These are phyloP conservation scores for Apophysomyces variabilis DNA, from an alignment of 371 early-diverging fungal genomes.

Conservation along the genomic window DNA sequence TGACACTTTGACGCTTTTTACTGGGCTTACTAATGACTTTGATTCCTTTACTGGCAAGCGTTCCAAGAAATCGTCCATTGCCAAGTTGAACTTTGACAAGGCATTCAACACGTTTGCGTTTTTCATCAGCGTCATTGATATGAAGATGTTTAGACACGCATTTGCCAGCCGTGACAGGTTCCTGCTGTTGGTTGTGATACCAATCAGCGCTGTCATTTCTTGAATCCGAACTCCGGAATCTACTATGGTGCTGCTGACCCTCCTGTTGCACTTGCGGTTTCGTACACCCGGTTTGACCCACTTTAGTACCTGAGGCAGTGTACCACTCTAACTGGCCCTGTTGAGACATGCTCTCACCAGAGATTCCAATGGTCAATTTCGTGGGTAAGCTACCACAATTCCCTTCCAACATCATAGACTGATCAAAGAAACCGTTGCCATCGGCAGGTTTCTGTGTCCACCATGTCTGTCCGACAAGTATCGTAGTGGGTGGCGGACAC, in stretches of 20 bases:
- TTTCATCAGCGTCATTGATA: conserved; percentile 72
- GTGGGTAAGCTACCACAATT: conserved; percentile 13
- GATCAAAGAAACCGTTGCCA: background rate
- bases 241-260: conserved; percentile 2
- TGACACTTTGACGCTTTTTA: conserved; percentile 73
- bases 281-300: conserved; percentile 21
- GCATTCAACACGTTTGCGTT: conserved; percentile 69
- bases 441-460: conserved; percentile 32
- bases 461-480: conserved; percentile 71
- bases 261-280: conserved; percentile 17
- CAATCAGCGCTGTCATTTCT: conserved; percentile 7
- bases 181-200: conserved; percentile 19
- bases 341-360: conserved; percentile 26
- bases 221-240: conserved; percentile 11
- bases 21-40: conserved; percentile 78
- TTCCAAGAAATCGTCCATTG: conserved; percentile 55
- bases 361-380: conserved; percentile 23
- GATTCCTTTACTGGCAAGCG: conserved; percentile 67
- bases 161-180: conserved; percentile 48
- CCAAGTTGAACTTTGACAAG: conserved; percentile 62
- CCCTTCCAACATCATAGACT: conserved; percentile 9
- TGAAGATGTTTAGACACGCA: conserved; percentile 73
- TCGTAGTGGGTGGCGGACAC: conserved; percentile 77
- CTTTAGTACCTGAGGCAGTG: conserved; percentile 21
- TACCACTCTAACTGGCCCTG: conserved; percentile 27